Percentiles rank a stretch among this genome's conserved stretches.
Evolutionary conservation across 495 filamentous ascomycete species (phyloP).

Genomic region (Penicillium pulvis): DNA sequence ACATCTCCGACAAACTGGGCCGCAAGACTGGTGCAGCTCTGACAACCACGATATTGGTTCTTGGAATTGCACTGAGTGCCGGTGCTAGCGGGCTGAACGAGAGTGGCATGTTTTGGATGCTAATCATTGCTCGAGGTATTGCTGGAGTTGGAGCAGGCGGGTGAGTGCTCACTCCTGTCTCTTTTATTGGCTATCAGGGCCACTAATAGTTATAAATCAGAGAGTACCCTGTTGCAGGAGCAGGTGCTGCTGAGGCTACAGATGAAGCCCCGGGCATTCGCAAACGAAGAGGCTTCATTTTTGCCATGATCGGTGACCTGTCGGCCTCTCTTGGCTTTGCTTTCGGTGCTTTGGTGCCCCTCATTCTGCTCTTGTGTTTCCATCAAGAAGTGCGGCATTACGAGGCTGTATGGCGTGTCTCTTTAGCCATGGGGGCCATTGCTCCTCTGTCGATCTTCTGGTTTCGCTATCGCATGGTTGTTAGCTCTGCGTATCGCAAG

Average conservation of each 20-base stretch:
- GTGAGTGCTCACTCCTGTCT: conserved; percentile 11
- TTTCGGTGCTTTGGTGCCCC: conserved; percentile 34
- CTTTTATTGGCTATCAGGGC: neutral
- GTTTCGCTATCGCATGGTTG: conserved; percentile 39
- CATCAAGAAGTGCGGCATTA: conserved; percentile 30
- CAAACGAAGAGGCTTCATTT: conserved; percentile 36
- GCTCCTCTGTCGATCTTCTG: conserved; percentile 41
- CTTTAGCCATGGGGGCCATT: conserved; percentile 33
- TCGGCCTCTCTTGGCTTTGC: conserved; percentile 36
- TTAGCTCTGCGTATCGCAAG: conserved; percentile 68
- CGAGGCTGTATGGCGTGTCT: conserved; percentile 37
- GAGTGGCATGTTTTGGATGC: conserved; percentile 35
- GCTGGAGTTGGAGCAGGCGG: conserved; percentile 33
- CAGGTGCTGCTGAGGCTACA: conserved; percentile 38
- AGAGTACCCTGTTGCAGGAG: conserved; percentile 37
- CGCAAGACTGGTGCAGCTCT: conserved; percentile 37
- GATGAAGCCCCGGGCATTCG: conserved; percentile 33
- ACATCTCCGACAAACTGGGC: conserved; percentile 36
- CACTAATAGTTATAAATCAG: conserved; percentile 11
- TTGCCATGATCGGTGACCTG: conserved; percentile 39
- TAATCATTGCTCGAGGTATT: conserved; percentile 30
- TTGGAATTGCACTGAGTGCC: conserved; percentile 31
- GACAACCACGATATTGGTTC: conserved; percentile 36
- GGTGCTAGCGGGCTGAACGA: conserved; percentile 28
- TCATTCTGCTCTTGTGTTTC: conserved; percentile 31